Evolutionary conservation across 768 basidiomycete species (phyloP), one percentile per base, ranked within the genome.

Genomic region (Lepiota venenata): DNA sequence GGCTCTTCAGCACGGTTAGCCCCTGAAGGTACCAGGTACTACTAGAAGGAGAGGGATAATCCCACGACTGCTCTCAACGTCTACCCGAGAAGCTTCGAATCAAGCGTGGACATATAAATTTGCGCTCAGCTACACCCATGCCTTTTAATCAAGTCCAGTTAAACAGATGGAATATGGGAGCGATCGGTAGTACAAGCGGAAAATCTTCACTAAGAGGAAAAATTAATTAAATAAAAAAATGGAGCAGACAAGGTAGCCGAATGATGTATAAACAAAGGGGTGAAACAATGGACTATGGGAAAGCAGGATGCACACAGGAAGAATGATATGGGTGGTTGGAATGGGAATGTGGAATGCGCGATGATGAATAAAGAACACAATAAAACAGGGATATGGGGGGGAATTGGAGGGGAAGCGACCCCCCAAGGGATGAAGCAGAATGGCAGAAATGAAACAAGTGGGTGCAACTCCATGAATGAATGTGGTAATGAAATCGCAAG

Each of bases 211-310:
- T 39, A 39, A 29, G 22, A 21, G 25, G 22, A 53, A 42, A 38
- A 52, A 53, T 53, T 48, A 36, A 45, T 54, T 43, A 48, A 50
- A 39, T 32, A 52, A 44, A 47, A 48, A 54, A 58, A 49, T 47
- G 47, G 47, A 45, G 56, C 51, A 44, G 43, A 21, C 38, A 46
- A 38, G 43, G 44, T 47, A 50, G 38, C 36, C 47, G 37, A 32
- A 32, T 21, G 10, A 20, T 38, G 37, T 39, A 50, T 50, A 36
- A 36, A 39, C 20, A 46, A 48, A 11, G 25, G n/a, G 22, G 21
- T 18, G 37, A 18, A 50, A 20, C 5, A 39, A 25, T 16, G 15
- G 12, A 12, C 16, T 27, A 36, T 50, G 48, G 36, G 40, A n/a
- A 39, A 50, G 32, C 16, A 36, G 37, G 16, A 29, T 22, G 29